Percentiles rank a stretch among this genome's conserved stretches.
These are phyloP conservation scores for Nakazawaea wyomingensis DNA, from an alignment of 805 yeast species.

Conservation along the genomic window DNA sequence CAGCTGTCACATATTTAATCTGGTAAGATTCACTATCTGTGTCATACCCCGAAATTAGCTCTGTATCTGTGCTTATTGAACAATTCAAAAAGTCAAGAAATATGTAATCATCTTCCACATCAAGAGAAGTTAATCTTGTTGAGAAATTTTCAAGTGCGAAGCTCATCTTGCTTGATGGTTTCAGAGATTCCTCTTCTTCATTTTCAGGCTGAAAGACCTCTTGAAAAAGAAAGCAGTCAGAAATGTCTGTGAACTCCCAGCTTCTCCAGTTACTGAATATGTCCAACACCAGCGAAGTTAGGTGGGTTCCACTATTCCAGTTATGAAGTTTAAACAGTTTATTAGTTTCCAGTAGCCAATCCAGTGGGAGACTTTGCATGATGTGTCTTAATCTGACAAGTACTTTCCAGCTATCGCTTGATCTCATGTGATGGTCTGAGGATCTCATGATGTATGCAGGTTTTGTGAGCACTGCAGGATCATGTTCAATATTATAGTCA, in stretches of 20 bases:
- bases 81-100: conserved; percentile 10
- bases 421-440: conserved; percentile 67
- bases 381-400: conserved; percentile 76
- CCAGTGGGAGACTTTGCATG: conserved; percentile 47
- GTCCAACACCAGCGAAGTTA: conserved; percentile 51
- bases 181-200: neutral
- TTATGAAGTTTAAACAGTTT: conserved; percentile 23
- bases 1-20: neutral
- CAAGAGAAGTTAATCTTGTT: conserved; percentile 21
- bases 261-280: conserved; percentile 78
- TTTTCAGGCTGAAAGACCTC: conserved; percentile 36
- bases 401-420: conserved; percentile 84
- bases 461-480: conserved; percentile 84
- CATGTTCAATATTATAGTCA: conserved; percentile 55
- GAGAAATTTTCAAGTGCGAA: conserved; percentile 28
- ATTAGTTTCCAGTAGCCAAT: conserved; percentile 39
- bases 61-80: neutral
- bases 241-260: conserved; percentile 77
- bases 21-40: neutral
- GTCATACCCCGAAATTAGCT: neutral
- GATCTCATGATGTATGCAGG: conserved; percentile 80
- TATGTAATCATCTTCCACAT: conserved; percentile 27
- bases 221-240: conserved; percentile 49
- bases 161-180: conserved; percentile 15
- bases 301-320: conserved; percentile 30